phyloP scores from a whole-genome alignment of 495 filamentous ascomycete species.

The Usnea hakonensis region DNA sequence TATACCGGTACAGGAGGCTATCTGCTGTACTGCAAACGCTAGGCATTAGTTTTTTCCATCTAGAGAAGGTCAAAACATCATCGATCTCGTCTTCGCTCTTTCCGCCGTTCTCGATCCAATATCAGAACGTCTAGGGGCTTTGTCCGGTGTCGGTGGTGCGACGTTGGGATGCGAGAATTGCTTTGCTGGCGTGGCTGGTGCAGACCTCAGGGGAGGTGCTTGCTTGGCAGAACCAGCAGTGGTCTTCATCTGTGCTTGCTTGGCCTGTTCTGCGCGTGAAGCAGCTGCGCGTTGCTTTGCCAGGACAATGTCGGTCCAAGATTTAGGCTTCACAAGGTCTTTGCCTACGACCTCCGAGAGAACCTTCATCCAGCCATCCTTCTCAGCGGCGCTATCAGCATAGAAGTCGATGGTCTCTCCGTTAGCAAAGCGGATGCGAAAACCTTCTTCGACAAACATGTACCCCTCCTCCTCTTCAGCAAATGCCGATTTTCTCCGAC shows the following conservation, averaged over 20 bases:
- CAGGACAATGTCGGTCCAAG: constrained; percentile 83
- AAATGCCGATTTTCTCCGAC: constrained; percentile 85
- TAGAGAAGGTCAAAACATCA: constrained; percentile 21
- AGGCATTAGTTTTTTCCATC: background rate
- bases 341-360: constrained; percentile 79
- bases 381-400: constrained; percentile 75
- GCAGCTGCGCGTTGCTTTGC: constrained; percentile 33
- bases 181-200: constrained; percentile 26
- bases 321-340: constrained; percentile 42
- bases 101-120: constrained; percentile 20
- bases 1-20: background rate
- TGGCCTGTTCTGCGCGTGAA: constrained; percentile 21
- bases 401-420: constrained; percentile 99
- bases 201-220: constrained; percentile 19
- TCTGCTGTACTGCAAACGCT: background rate
- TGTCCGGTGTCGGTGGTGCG: constrained; percentile 19
- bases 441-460: constrained; percentile 99
- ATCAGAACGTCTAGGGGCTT: constrained; percentile 20
- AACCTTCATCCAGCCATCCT: constrained; percentile 90
- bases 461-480: constrained; percentile 98
- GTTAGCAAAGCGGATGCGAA: constrained; percentile 95
- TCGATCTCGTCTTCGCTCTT: constrained; percentile 21
- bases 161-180: constrained; percentile 10
- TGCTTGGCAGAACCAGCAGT: constrained; percentile 11
- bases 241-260: constrained; percentile 23